phyloP scores from a whole-genome alignment of 208 protist species.

The Leishmania lainsoni region DNA sequence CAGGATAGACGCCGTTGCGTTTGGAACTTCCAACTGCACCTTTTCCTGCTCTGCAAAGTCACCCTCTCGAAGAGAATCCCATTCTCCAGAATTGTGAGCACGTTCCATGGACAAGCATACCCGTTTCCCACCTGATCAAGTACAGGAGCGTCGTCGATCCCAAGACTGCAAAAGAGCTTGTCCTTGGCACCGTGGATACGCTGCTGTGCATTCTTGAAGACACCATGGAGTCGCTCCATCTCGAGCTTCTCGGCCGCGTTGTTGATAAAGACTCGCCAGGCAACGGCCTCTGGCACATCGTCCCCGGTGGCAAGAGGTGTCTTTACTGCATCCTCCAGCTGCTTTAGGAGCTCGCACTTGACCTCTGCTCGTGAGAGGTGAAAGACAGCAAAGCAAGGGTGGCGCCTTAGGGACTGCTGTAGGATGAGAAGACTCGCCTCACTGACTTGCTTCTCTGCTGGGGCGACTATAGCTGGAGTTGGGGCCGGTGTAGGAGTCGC shows the following conservation, averaged over 20 bases:
- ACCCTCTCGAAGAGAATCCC: conserved; percentile 22
- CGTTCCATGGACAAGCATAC: conserved; percentile 78
- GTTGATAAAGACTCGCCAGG: conserved; percentile 62
- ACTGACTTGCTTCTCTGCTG: conserved; percentile 35
- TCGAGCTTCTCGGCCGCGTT: conserved; percentile 61
- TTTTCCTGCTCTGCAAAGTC: conserved; percentile 22
- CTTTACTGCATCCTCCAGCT: conserved; percentile 30
- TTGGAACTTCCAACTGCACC: conserved; percentile 48
- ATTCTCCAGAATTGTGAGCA: conserved; percentile 56
- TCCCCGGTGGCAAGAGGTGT: background rate
- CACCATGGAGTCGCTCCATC: conserved; percentile 60
- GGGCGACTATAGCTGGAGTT: conserved; percentile 17
- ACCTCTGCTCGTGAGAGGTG: conserved; percentile 27
- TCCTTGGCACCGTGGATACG: conserved; percentile 17
- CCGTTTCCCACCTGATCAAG: conserved; percentile 51
- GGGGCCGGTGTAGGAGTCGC: conserved; percentile 2
- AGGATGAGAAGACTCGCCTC: conserved; percentile 56
- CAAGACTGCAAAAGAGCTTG: conserved; percentile 41
- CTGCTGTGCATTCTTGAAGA: conserved; percentile 41
- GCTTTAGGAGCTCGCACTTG: conserved; percentile 26
- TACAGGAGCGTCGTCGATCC: conserved; percentile 46
- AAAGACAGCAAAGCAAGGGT: conserved; percentile 49
- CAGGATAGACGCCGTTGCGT: conserved; percentile 60
- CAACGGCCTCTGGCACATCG: background rate
- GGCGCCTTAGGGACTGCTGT: conserved; percentile 70